Percentiles rank a stretch among this genome's conserved stretches.
Conservation (phyloP, 2,329 filamentous ascomycete genomes). For the Paramyrothecium roridum region DNA sequence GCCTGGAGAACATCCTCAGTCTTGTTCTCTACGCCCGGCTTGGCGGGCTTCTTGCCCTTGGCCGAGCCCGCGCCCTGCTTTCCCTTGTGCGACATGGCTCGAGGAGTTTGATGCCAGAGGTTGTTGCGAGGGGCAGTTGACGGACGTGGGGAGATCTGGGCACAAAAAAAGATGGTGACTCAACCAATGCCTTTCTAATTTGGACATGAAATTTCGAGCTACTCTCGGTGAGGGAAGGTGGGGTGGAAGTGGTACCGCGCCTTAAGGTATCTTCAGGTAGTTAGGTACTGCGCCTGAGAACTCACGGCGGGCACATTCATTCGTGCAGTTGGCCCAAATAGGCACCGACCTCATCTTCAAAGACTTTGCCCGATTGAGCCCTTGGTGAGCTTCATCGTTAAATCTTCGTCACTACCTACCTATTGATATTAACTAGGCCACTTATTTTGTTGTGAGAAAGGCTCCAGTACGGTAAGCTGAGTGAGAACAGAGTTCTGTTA, state of each 20-base stretch:
- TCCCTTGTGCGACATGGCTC: slow-evolving; percentile 43
- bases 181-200: slow-evolving; percentile 13
- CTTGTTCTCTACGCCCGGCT: slow-evolving; percentile 50
- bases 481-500: too few relatives aligned
- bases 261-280: too few relatives aligned
- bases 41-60: slow-evolving; percentile 53
- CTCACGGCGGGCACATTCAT: too few relatives aligned
- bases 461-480: too few relatives aligned
- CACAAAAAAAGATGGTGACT: slow-evolving; percentile 18
- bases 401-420: too few relatives aligned
- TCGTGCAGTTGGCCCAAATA: too few relatives aligned
- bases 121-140: slow-evolving; percentile 11
- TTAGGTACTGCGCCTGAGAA: too few relatives aligned
- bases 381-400: too few relatives aligned
- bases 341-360: too few relatives aligned
- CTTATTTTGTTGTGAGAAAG: too few relatives aligned
- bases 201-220: not conserved
- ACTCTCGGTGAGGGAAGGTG: not conserved
- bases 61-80: slow-evolving; percentile 33
- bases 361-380: too few relatives aligned
- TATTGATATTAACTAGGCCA: too few relatives aligned
- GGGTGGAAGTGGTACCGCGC: not conserved
- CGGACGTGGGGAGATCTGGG: slow-evolving; percentile 11
- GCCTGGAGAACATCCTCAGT: slow-evolving; percentile 57
- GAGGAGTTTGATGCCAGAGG: slow-evolving; percentile 3